Conservation (phyloP, 2,329 filamentous ascomycete species). For the Rutstroemia sp. region DNA sequence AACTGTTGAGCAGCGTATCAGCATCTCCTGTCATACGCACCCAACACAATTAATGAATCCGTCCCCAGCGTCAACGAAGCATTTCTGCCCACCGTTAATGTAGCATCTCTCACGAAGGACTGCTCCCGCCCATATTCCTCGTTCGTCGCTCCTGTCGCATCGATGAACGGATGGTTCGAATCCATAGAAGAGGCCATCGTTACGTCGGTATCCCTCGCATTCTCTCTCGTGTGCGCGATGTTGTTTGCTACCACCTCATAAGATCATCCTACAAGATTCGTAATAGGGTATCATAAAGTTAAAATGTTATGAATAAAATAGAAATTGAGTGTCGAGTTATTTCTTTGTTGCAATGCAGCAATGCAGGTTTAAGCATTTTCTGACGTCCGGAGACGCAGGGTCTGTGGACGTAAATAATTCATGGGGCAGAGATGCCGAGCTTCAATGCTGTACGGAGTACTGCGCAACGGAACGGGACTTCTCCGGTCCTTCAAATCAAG, state of each 20-base stretch:
- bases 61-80: constrained; percentile 53
- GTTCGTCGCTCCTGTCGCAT: constrained; percentile 23
- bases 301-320: no score
- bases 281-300: no score
- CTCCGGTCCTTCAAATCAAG: constrained; percentile 2
- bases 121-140: constrained; percentile 29
- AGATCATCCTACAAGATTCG: not conserved
- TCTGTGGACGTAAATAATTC: not conserved
- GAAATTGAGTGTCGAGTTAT: no score
- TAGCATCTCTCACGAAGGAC: constrained; percentile 34
- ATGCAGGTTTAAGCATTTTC: not conserved
- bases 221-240: not conserved
- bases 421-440: not conserved
- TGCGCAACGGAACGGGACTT: not conserved
- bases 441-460: not conserved
- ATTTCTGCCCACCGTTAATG: constrained; percentile 47
- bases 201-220: constrained; percentile 1
- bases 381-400: not conserved
- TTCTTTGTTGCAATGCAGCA: not conserved
- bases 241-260: not conserved
- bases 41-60: constrained; percentile 52
- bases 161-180: constrained; percentile 30
- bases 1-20: not conserved
- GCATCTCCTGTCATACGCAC: constrained; percentile 31
- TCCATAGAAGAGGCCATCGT: constrained; percentile 7